These are phyloP conservation scores for Microascus cirrosus DNA, from an alignment of 2,329 filamentous ascomycete genomes.

Conservation along the genomic window DNA sequence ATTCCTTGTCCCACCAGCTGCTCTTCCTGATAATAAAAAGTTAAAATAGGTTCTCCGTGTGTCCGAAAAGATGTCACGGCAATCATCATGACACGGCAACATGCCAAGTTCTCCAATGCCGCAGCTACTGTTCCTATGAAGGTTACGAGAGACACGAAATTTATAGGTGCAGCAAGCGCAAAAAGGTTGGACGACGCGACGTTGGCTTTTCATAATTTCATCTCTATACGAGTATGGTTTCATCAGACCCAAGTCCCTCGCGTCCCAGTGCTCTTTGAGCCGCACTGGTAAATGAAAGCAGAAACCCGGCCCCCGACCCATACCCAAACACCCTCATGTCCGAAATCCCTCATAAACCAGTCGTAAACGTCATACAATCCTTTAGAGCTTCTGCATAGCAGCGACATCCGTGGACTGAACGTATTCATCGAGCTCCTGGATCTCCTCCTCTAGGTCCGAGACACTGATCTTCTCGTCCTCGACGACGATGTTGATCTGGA, in stretches of 20 bases:
- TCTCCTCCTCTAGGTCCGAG: slow-evolving; percentile 77
- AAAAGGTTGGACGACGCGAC: background rate
- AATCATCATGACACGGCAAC: too few relatives aligned
- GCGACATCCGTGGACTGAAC: slow-evolving; percentile 89
- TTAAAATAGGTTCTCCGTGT: too few relatives aligned
- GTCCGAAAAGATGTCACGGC: too few relatives aligned
- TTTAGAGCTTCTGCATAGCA: slow-evolving; percentile 89
- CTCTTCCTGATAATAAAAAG: background rate
- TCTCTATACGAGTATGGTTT: slow-evolving; percentile 2
- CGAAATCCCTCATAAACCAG: slow-evolving; percentile 2
- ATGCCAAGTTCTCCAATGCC: too few relatives aligned
- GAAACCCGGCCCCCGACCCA: slow-evolving; percentile 2
- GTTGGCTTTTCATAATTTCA: slow-evolving; percentile 5
- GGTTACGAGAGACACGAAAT: background rate
- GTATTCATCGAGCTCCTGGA: slow-evolving; percentile 77
- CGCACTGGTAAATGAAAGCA: background rate
- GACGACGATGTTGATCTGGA: slow-evolving; percentile 95
- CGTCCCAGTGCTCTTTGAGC: background rate
- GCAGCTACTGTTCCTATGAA: too few relatives aligned
- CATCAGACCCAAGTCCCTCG: background rate
- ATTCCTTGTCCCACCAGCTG: background rate
- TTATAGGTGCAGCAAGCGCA: background rate
- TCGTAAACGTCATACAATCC: slow-evolving; percentile 7
- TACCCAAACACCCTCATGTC: slow-evolving; percentile 1
- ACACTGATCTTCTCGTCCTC: slow-evolving; percentile 67